Conservation (phyloP, 108 stramenopile species). For the Nannochloropsis oceanica region DNA sequence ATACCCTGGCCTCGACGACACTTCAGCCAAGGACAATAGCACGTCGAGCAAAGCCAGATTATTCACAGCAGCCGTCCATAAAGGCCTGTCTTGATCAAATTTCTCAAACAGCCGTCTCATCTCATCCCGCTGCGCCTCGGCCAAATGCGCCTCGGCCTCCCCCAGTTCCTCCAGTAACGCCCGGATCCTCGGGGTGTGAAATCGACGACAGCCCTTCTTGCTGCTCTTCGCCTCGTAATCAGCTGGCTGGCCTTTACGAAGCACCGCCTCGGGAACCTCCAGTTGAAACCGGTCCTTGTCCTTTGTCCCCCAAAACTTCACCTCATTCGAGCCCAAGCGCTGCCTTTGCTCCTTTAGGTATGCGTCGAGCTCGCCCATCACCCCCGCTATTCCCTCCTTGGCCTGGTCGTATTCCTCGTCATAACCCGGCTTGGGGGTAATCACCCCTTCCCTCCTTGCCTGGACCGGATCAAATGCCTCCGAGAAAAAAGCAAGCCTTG, state of each 20-base stretch:
- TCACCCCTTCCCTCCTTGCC: constrained; percentile 46
- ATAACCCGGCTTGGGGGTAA: constrained; percentile 69
- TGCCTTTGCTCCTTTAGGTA: constrained; percentile 49
- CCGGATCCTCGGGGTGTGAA: constrained; percentile 58
- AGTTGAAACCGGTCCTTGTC: constrained; percentile 88
- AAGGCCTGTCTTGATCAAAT: constrained; percentile 63
- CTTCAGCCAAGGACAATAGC: constrained; percentile 69
- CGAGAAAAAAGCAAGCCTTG: constrained; percentile 69
- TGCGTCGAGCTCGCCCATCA: constrained; percentile 53
- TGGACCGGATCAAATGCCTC: constrained; percentile 75
- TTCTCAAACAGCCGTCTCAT: constrained; percentile 83
- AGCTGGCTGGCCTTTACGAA: constrained; percentile 1
- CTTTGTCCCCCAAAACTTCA: constrained; percentile 41
- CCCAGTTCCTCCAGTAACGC: constrained; percentile 58
- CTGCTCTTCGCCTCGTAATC: constrained; percentile 33
- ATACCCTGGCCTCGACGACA: constrained; percentile 57
- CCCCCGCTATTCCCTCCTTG: constrained; percentile 52
- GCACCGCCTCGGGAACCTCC: constrained; percentile 63
- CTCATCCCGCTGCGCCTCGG: constrained; percentile 57
- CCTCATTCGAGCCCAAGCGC: constrained; percentile 43
- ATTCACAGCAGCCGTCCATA: constrained; percentile 73
- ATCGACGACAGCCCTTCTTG: constrained; percentile 47
- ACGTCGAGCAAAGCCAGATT: constrained; percentile 80
- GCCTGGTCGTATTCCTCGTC: constrained; percentile 80
- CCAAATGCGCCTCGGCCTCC: constrained; percentile 49